Evolutionary conservation across 2,329 filamentous ascomycete species (phyloP).

Genomic region (Colletotrichum gloeosporioides): DNA sequence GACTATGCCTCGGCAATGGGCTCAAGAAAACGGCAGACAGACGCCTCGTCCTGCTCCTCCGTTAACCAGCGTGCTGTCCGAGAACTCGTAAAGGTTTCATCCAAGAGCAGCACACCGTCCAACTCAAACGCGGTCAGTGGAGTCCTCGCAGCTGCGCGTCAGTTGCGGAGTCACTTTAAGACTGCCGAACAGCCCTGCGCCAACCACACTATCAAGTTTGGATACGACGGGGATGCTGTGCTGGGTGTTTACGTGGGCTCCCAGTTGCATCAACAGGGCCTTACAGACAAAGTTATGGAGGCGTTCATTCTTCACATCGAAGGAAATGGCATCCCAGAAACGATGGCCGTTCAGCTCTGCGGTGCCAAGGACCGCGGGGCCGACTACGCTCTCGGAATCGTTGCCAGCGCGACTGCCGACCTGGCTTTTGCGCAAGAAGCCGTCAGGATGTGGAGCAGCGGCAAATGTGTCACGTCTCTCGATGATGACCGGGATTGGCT

Average conservation of each 20-base stretch:
- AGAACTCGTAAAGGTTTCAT: not conserved
- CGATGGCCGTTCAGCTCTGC: conserved; percentile 33
- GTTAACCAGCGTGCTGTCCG: not conserved
- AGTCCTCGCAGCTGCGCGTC: not conserved
- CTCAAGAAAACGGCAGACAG: not conserved
- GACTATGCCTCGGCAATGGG: not conserved
- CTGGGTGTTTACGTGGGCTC: conserved; percentile 26
- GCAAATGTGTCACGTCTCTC: too few relatives aligned
- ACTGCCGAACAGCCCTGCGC: not conserved
- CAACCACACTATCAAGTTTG: conserved; percentile 9
- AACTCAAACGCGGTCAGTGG: not conserved
- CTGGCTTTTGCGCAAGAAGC: too few relatives aligned
- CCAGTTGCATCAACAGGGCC: conserved; percentile 26
- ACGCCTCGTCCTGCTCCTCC: not conserved
- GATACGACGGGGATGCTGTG: conserved; percentile 5
- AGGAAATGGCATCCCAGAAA: not conserved
- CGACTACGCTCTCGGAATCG: conserved; percentile 33
- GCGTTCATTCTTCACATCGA: conserved; percentile 12
- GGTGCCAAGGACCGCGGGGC: conserved; percentile 25
- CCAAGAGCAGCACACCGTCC: too few relatives aligned
- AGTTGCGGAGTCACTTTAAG: not conserved
- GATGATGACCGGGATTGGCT: too few relatives aligned
- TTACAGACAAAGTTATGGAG: conserved; percentile 20
- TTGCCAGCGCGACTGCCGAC: conserved; percentile 21
- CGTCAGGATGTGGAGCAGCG: too few relatives aligned